Evolutionary conservation across 768 basidiomycete genomes (phyloP), one percentile per base, ranked within the genome.

Genomic region (Boletus rufocinnamomeus): DNA sequence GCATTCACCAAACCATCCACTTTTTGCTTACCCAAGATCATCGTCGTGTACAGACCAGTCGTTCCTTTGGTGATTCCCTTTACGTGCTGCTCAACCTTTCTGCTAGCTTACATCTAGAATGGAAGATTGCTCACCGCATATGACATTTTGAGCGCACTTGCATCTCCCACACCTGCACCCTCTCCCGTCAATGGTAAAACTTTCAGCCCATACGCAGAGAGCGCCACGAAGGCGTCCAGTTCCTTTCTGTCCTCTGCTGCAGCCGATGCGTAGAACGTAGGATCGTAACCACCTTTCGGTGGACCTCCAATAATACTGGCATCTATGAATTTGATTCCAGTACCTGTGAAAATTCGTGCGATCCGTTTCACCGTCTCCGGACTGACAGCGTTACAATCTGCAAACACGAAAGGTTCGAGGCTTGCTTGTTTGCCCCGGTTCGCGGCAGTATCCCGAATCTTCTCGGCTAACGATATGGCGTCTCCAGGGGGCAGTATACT

Each of bases 81-180:
- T 38, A 45, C 14, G 30, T 48, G 6, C n/a, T 16, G 14, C 38
- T 52, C 50, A 63, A 46, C 21, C 32, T 38, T 28, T 30, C 27
- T 40, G 25, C 21, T 21, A 19, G 43, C 19, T 58, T 48, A 50
- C 35, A 44, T 50, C 17, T 16, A 3, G 40, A 54, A 52, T 28
- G 40, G 43, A 56, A 58, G 43, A 25, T 49, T n/a, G 72, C 80
- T 66, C 53, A 85, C 84, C 50, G 81, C 82, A 69, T 86, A 84
- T 21, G 83, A 82, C 84, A 85, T 84, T 70, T 86, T 86, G 58
- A 86, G 66, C 6, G 83, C 83, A 59, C 84, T 86, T 2, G 84
- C 85, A 61, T 81, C 83, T 6, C 85, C 83, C 25, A 84, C 73
- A 3, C 79, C 79, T 1, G 74, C 74, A 30, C 78, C 80, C 53